Percentiles rank a stretch among this genome's conserved stretches.
phyloP scores from a whole-genome alignment of 1,139 yeast genomes.

The Geotrichum australiense region DNA sequence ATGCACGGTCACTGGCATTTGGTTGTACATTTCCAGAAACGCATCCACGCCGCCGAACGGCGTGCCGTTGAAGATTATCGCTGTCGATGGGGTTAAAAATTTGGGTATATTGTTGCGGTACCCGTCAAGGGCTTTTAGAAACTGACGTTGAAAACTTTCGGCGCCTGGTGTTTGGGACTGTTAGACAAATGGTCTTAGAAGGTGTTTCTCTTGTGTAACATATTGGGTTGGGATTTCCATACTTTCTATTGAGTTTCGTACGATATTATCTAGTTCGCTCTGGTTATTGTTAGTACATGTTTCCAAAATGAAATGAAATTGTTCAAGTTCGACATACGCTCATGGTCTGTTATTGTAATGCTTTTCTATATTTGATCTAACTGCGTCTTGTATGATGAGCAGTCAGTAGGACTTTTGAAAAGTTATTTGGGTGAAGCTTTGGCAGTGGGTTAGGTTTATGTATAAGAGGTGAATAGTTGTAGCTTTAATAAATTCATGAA shows the following conservation, averaged over 20 bases:
- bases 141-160: slow-evolving; percentile 24
- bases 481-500: too few species aligned
- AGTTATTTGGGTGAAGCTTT: not conserved
- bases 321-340: too few species aligned
- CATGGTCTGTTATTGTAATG: too few species aligned
- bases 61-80: slow-evolving; percentile 37
- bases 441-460: not conserved
- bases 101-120: slow-evolving; percentile 26
- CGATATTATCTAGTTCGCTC: slow-evolving; percentile 7
- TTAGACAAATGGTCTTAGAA: not conserved
- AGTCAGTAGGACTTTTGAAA: too few species aligned
- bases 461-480: not conserved
- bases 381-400: too few species aligned
- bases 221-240: not conserved
- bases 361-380: too few species aligned
- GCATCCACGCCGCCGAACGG: slow-evolving; percentile 36
- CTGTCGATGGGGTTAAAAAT: slow-evolving; percentile 27
- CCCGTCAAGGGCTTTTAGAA: slow-evolving; percentile 28
- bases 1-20: slow-evolving; percentile 32
- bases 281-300: too few species aligned
- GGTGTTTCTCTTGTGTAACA: not conserved
- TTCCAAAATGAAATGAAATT: too few species aligned
- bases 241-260: slow-evolving; percentile 4
- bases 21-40: slow-evolving; percentile 29
- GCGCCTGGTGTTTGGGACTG: slow-evolving; percentile 4